Evolutionary conservation across 2,329 filamentous ascomycete species (phyloP), one percentile per base, ranked within the genome.

Genomic region (Ascochyta fabae): DNA sequence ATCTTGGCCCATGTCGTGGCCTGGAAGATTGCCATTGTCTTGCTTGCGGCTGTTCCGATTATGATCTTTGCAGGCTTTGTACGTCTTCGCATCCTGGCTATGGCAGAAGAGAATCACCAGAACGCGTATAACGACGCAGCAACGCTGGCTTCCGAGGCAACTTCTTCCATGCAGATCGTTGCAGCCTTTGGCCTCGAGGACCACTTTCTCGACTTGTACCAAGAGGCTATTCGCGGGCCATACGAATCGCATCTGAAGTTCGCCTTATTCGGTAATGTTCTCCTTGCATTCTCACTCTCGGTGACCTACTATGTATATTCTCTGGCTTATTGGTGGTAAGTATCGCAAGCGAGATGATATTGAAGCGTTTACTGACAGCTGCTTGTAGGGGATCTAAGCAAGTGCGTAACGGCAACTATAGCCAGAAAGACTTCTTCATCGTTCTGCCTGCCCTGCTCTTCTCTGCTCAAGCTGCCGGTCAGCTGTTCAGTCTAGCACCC

Each of bases 81-180:
- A 19, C 75, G 80, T 36, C 71, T 83, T 10, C 75, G 78, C 5
- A 77, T 82, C 4, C 71, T 83, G 13, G 81, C 84, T 2, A 80
- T 82, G 34, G 86, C 88, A 43, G 85, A 90, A 58, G 81, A 84
- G 51, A 82, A 83, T 13, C 86, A 89, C 61, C 83, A 86, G 36
- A 83, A 82, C 23, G 86, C 88, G 2, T 91, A 88, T 62, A 81
- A 84, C 6, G 81, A 82, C 39, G 86, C 88, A 2, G 84, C 87
- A 15, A 81, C 83, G 5, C 82, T 90, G 47, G 87, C 87, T 1
- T 85, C 86, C 6, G 88, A 91, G 62, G 87, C 87, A 1, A 86
- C 88, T 45, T 82, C 84, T 48, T 84, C 83, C 1, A 87, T 88
- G 72, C 85, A 86, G 62, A 90, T 88, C 26, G 81, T 81, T 13